Conservation (phyloP, 176 grass and related monocot genomes). For the Saccharum spontaneum region DNA sequence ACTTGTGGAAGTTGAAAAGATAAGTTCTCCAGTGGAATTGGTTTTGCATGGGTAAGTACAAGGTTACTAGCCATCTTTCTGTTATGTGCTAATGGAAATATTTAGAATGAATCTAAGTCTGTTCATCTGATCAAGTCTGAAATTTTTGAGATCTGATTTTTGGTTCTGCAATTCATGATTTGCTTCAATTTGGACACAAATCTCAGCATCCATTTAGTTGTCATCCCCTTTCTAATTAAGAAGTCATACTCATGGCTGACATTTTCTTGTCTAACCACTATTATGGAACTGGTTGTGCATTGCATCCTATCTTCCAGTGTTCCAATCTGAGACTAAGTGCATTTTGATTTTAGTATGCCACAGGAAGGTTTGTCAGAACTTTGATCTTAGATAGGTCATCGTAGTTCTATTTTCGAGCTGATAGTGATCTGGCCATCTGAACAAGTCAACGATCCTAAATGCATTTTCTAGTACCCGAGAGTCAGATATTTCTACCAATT, state of each 20-base stretch:
- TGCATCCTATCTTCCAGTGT: neutral
- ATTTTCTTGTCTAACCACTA: neutral
- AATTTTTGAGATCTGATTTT: neutral
- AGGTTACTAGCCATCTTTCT: conserved; percentile 3
- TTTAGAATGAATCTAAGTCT: neutral
- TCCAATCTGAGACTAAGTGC: neutral
- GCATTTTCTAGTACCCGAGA: neutral
- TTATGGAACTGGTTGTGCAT: neutral
- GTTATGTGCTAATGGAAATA: neutral
- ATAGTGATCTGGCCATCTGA: neutral
- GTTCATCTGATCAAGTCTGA: neutral
- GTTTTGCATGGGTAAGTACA: neutral
- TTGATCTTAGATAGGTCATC: neutral
- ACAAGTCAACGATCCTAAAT: neutral
- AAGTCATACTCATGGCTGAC: neutral
- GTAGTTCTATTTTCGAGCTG: neutral
- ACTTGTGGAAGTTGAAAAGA: neutral
- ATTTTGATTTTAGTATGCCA: neutral
- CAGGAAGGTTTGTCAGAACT: neutral
- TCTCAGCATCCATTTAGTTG: neutral
- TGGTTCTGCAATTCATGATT: neutral
- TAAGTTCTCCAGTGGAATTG: neutral
- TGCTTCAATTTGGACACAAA: conserved; percentile 3
- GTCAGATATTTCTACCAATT: conserved; percentile 17
- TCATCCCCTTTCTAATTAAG: neutral